Percentiles rank a stretch among this genome's conserved stretches.
Conservation (phyloP, 371 early-diverging fungal genomes). For the Haplosporangium sp. region DNA sequence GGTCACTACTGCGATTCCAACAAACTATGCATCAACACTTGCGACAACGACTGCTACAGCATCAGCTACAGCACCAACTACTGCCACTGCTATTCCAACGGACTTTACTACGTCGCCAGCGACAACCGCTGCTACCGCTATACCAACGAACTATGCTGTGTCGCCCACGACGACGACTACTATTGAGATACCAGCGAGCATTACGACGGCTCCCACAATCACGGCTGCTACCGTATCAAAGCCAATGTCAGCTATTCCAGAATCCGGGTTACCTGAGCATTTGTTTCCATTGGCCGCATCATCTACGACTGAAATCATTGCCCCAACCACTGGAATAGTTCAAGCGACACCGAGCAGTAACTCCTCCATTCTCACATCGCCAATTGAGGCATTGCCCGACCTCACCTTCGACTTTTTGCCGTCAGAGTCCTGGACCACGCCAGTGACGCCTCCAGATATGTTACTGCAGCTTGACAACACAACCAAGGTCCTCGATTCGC, state of each 20-base stretch:
- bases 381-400: constrained; percentile 14
- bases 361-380: constrained; percentile 3
- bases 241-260: background rate
- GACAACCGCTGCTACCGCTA: too few species aligned
- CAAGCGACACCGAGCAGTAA: background rate
- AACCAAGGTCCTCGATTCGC: background rate
- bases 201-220: too few species aligned
- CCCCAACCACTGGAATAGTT: background rate
- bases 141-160: too few species aligned
- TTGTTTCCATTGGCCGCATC: background rate
- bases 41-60: too few species aligned
- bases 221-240: too few species aligned
- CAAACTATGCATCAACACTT: too few species aligned
- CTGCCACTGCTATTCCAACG: too few species aligned
- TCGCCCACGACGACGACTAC: too few species aligned
- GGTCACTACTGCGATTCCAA: too few species aligned
- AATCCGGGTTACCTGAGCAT: background rate
- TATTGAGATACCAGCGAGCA: too few species aligned
- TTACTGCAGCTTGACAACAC: background rate
- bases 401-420: constrained; percentile 31
- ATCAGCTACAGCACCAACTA: too few species aligned
- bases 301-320: background rate
- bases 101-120: too few species aligned
- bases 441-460: constrained; percentile 40
- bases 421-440: constrained; percentile 26